These are phyloP conservation scores for Fusarium bulbicola DNA, from an alignment of 2,329 filamentous ascomycete species.

Conservation along the genomic window DNA sequence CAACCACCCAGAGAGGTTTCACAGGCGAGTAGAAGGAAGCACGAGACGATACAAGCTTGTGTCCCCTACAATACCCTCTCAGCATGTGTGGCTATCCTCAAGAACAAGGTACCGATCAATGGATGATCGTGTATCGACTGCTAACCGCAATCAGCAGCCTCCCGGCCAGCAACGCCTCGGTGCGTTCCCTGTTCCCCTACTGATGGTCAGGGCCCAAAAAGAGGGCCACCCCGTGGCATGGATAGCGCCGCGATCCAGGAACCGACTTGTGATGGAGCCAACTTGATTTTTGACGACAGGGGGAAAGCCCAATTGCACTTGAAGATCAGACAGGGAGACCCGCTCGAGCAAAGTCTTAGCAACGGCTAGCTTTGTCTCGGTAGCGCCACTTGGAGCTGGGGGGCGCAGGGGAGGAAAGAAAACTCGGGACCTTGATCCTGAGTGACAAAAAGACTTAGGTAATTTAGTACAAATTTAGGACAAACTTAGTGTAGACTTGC, in stretches of 20 bases:
- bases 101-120: slow-evolving; percentile 11
- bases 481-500: no score
- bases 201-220: slow-evolving; percentile 25
- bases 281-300: slow-evolving; percentile 22
- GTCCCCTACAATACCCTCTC: slow-evolving; percentile 15
- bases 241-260: slow-evolving; percentile 43
- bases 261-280: slow-evolving; percentile 35
- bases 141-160: slow-evolving; percentile 25
- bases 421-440: no score
- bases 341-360: slow-evolving; percentile 34
- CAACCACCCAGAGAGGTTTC: slow-evolving; percentile 29
- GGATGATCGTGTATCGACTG: slow-evolving; percentile 16
- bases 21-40: slow-evolving; percentile 23
- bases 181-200: slow-evolving; percentile 9
- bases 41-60: slow-evolving; percentile 19
- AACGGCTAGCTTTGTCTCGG: slow-evolving; percentile 36
- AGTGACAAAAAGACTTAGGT: no score
- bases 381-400: slow-evolving; percentile 32
- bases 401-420: slow-evolving; percentile 12
- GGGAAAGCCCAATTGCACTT: slow-evolving; percentile 9
- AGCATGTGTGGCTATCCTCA: neutral
- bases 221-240: slow-evolving; percentile 40
- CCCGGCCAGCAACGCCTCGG: slow-evolving; percentile 25
- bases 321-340: slow-evolving; percentile 7
- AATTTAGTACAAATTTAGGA: no score